phyloP scores from a whole-genome alignment of 768 basidiomycete species.

The Hydnomerulius pinastri region DNA sequence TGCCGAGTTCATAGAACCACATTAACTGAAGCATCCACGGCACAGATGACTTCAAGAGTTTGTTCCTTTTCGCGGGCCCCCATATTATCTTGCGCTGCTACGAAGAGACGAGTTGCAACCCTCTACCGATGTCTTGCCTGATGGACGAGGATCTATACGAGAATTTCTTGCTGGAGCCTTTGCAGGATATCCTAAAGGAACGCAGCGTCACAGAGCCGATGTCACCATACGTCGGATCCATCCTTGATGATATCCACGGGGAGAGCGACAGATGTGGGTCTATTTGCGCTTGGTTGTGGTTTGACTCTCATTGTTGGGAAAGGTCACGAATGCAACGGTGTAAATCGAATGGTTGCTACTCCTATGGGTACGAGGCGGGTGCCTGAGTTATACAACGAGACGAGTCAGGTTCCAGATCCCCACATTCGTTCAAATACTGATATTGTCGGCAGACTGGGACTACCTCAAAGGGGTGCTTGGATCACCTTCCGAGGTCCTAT shows the following conservation, averaged over 20 bases:
- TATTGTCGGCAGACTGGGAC: conserved; percentile 8
- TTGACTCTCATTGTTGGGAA: not conserved
- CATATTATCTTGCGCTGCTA: conserved; percentile 15
- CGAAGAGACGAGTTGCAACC: conserved; percentile 13
- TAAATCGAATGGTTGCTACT: not conserved
- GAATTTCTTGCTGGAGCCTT: conserved; percentile 3
- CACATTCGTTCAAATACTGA: not conserved
- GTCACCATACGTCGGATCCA: conserved; percentile 13
- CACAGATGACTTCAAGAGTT: conserved; percentile 13
- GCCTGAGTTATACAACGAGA: conserved; percentile 14
- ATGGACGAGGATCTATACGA: not conserved
- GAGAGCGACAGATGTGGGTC: conserved; percentile 7
- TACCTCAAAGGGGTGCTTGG: conserved; percentile 7
- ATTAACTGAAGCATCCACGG: too few species aligned
- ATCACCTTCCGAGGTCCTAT: not conserved
- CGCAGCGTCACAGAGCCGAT: conserved; percentile 3
- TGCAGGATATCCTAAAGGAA: not conserved
- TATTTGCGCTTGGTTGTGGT: not conserved
- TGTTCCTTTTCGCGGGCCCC: conserved; percentile 20
- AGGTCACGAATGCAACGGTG: conserved; percentile 8
- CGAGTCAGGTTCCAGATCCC: not conserved
- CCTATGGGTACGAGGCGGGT: not conserved
- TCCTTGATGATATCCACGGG: conserved; percentile 15
- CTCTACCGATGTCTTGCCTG: conserved; percentile 4
- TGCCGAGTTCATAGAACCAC: too few species aligned